Percentiles rank a stretch among this genome's conserved stretches.
These are phyloP conservation scores for Parastagonospora avenae DNA, from an alignment of 2,329 filamentous ascomycete species.

Conservation along the genomic window DNA sequence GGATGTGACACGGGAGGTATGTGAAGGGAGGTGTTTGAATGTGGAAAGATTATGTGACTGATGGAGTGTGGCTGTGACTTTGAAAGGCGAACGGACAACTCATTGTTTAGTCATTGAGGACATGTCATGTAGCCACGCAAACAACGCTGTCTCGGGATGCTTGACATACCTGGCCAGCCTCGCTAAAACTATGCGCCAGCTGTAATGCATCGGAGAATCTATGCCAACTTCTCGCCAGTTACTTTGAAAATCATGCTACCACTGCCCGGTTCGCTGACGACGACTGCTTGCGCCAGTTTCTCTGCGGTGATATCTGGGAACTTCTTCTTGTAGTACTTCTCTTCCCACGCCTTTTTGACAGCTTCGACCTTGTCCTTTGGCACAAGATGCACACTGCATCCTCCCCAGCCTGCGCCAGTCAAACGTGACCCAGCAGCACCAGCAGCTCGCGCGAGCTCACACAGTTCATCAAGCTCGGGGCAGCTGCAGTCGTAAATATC, in stretches of 20 bases:
- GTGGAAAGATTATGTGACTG: too few relatives aligned
- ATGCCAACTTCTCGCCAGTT: slow-evolving; percentile 37
- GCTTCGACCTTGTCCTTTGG: slow-evolving; percentile 79
- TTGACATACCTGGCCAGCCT: too few relatives aligned
- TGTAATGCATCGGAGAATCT: neutral
- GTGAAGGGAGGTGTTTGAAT: too few relatives aligned
- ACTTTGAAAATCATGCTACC: slow-evolving; percentile 57
- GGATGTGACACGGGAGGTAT: too few relatives aligned
- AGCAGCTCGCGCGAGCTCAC: slow-evolving; percentile 74
- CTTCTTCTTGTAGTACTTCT: slow-evolving; percentile 79
- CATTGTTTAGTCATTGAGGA: too few relatives aligned
- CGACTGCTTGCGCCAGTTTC: slow-evolving; percentile 77
- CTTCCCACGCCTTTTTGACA: slow-evolving; percentile 77
- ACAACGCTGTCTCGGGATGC: too few relatives aligned
- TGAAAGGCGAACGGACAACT: too few relatives aligned
- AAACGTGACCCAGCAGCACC: slow-evolving; percentile 85
- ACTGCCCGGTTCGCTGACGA: slow-evolving; percentile 85
- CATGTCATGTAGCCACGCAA: too few relatives aligned
- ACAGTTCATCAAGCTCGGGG: slow-evolving; percentile 89
- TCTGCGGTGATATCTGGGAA: slow-evolving; percentile 71
- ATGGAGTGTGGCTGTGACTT: too few relatives aligned
- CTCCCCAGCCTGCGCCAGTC: slow-evolving; percentile 96
- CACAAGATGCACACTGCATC: slow-evolving; percentile 92
- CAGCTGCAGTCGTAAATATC: slow-evolving; percentile 91
- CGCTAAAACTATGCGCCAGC: too few relatives aligned